Percentiles rank a stretch among this genome's conserved stretches.
These are phyloP conservation scores for Monosporascus ibericus DNA, from an alignment of 2,329 filamentous ascomycete species.

Conservation along the genomic window DNA sequence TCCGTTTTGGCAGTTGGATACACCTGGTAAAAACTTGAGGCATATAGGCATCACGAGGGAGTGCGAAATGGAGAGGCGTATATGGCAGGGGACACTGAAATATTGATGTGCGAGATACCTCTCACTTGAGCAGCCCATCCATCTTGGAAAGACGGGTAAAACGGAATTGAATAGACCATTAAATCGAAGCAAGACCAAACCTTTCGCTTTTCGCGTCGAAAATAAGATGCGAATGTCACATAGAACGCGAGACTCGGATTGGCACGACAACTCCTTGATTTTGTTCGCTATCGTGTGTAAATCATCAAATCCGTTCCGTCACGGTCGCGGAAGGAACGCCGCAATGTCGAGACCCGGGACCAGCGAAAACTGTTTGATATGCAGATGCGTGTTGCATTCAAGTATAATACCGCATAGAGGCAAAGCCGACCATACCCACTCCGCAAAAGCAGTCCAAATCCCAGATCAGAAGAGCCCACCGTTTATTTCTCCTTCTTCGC, in stretches of 20 bases:
- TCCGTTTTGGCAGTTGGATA: no score
- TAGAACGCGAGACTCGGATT: conserved; percentile 1
- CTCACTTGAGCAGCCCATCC: background rate
- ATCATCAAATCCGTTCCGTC: conserved; percentile 28
- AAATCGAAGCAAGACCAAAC: background rate
- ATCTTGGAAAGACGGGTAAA: no score
- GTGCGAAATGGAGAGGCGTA: background rate
- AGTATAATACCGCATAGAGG: conserved; percentile 28
- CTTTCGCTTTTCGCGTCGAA: conserved; percentile 2
- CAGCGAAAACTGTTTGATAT: conserved; percentile 6
- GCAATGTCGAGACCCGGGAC: conserved; percentile 7
- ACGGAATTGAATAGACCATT: no score
- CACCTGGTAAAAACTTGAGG: no score
- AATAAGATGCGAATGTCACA: conserved; percentile 3
- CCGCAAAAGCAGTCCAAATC: conserved; percentile 22
- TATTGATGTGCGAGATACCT: background rate
- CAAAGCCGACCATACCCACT: conserved; percentile 28
- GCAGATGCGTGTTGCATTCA: conserved; percentile 17
- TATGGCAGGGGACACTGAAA: background rate
- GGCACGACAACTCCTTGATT: conserved; percentile 25
- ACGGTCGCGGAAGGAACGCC: conserved; percentile 11
- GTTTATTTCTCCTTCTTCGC: conserved; percentile 91
- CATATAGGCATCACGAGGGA: no score
- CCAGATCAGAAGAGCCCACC: conserved; percentile 27
- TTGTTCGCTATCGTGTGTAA: conserved; percentile 29